Percentiles rank a stretch among this genome's conserved stretches.
These are phyloP conservation scores for Draba incana DNA, from an alignment of 345 rosid species.

Conservation along the genomic window DNA sequence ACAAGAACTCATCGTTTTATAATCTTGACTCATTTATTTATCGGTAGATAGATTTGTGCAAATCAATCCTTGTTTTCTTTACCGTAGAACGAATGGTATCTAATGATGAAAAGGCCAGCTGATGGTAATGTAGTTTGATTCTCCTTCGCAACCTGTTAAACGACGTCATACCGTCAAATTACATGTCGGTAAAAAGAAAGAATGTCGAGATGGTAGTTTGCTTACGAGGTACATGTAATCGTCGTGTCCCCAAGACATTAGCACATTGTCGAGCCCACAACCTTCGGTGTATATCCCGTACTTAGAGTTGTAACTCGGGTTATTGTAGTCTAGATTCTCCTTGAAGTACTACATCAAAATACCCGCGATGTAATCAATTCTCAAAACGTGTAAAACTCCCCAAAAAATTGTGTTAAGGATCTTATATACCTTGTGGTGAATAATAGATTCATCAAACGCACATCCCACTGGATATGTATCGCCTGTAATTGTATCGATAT, in stretches of 20 bases:
- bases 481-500: constrained; percentile 40
- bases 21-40: background rate
- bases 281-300: constrained; percentile 54
- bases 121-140: constrained; percentile 61
- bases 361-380: background rate
- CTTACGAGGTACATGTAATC: constrained; percentile 70
- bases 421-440: constrained; percentile 70
- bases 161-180: background rate
- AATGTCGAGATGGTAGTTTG: background rate
- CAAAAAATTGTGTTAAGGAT: background rate
- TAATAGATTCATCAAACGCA: constrained; percentile 71
- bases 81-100: constrained; percentile 74
- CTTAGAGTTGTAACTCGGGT: constrained; percentile 56
- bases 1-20: background rate
- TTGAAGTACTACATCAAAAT: constrained; percentile 49
- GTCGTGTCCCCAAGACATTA: constrained; percentile 74
- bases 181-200: background rate
- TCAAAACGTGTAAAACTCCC: background rate
- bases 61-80: background rate
- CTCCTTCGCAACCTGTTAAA: constrained; percentile 53
- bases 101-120: constrained; percentile 59
- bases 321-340: constrained; percentile 58
- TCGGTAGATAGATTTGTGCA: background rate
- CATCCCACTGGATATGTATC: constrained; percentile 90
- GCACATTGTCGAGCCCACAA: constrained; percentile 60